phyloP scores from a whole-genome alignment of 805 yeast genomes.

The Zygosaccharomyces bisporus region DNA sequence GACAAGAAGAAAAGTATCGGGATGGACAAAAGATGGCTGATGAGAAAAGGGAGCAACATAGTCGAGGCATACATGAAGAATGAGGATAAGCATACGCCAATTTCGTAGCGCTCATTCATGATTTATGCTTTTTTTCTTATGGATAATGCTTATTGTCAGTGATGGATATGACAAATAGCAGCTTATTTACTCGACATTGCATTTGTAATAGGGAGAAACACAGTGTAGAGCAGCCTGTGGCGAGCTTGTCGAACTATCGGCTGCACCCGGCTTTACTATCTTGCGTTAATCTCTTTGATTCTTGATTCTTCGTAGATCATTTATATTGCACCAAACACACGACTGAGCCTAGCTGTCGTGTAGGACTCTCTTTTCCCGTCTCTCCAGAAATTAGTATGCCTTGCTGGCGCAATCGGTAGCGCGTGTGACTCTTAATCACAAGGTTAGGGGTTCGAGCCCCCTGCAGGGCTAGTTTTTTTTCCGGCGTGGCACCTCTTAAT shows the following conservation, averaged over 20 bases:
- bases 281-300: too few species aligned
- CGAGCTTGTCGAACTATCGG: too few species aligned
- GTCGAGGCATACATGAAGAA: neutral
- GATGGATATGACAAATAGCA: neutral
- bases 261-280: too few species aligned
- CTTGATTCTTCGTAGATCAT: neutral
- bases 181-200: too few species aligned
- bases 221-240: too few species aligned
- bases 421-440: slow-evolving; percentile 10
- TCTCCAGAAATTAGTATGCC: neutral
- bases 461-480: slow-evolving; percentile 7
- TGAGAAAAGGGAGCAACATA: too few species aligned
- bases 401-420: slow-evolving; percentile 11
- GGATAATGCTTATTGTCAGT: neutral
- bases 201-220: too few species aligned
- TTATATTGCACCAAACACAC: too few species aligned
- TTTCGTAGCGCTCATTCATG: neutral
- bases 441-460: slow-evolving; percentile 11
- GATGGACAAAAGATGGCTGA: neutral
- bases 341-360: too few species aligned
- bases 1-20: neutral
- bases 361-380: too few species aligned
- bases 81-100: neutral
- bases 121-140: neutral
- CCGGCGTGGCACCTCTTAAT: too few species aligned